Evolutionary conservation across 768 basidiomycete species (phyloP), one percentile per base, ranked within the genome.

Genomic region (Pleurotus djamor): DNA sequence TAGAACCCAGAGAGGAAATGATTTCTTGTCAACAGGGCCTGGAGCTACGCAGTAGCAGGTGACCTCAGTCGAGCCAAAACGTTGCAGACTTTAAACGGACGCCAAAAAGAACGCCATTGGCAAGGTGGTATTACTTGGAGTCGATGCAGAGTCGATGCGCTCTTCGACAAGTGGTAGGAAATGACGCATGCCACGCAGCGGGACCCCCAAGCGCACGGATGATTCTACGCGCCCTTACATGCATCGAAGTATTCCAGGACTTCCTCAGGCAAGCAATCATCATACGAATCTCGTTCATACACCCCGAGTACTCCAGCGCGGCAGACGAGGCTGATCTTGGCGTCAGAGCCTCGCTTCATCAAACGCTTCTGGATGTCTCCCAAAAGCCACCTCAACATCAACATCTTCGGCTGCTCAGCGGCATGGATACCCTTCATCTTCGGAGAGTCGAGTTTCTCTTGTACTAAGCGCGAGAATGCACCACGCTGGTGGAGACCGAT

Each of bases 401-500:
- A 76, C 57, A 77, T 61, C 44, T 68, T 69, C 10, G 67, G 68
- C 66, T 76, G 77, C n/a, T 70, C 59, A 36, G 66, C 67, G 49
- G 68, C 65, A 41, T 69, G 74, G 1, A 71, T 65, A 4, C 58
- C 61, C 61, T 68, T 70, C 58, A 78, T 59, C 57, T 79, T 77
- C 16, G 71, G 64, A 36, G 74, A 77, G 16, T 63, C 61, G 4
- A 74, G 69, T 68, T 87, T 86, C 52, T 78, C 71, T 5, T 32
- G 13, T 9, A 55, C 54, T 4, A 88, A 71, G 8, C 72, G 68
- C 3, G 67, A 64, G 68, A 91, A 91, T 1, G 43, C 70, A 1
- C 89, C 89, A 3, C 75, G 68, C 12, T 73, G 65, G 67, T 91
- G 89, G 44, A 80, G 71, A 0, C 81, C 89, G 56, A 89, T 72